Evolutionary conservation across 148 eudicot genomes (phyloP).

Genomic region (Tetragonia tetragonoides): DNA sequence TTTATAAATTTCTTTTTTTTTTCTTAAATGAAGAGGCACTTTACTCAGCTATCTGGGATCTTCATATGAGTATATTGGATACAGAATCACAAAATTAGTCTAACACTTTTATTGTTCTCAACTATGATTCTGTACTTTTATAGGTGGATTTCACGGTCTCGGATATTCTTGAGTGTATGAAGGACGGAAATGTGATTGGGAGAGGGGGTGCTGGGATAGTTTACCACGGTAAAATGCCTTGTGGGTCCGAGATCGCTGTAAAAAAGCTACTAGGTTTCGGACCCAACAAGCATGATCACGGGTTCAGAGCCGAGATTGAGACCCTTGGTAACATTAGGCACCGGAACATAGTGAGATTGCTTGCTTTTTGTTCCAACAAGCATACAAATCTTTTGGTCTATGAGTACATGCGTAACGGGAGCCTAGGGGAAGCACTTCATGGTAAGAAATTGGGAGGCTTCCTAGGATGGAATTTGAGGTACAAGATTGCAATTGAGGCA

Average conservation of each 20-base stretch:
- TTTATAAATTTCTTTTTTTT: background rate
- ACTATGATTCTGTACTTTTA: constrained; percentile 22
- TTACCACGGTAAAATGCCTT: constrained; percentile 85
- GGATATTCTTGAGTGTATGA: constrained; percentile 77
- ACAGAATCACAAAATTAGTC: too few species aligned
- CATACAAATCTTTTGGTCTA: constrained; percentile 73
- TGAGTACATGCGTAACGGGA: constrained; percentile 96
- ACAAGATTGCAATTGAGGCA: constrained; percentile 77
- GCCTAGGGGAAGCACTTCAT: constrained; percentile 89
- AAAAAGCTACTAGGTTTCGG: constrained; percentile 81
- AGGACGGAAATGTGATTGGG: constrained; percentile 93
- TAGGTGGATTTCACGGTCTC: constrained; percentile 65
- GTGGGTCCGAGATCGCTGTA: constrained; percentile 84
- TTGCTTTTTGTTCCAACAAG: constrained; percentile 85
- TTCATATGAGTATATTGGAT: background rate
- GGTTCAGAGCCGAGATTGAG: constrained; percentile 79
- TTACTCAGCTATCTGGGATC: too few species aligned
- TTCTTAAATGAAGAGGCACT: too few species aligned
- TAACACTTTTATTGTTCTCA: background rate
- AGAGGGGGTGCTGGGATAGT: constrained; percentile 95
- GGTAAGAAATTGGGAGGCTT: constrained; percentile 67
- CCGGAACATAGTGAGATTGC: constrained; percentile 73
- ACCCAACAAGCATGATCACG: constrained; percentile 62
- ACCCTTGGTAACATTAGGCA: constrained; percentile 92
- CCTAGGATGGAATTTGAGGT: constrained; percentile 80